Evolutionary conservation across 2,329 filamentous ascomycete species (phyloP).

Genomic region (Claviceps spartinae): DNA sequence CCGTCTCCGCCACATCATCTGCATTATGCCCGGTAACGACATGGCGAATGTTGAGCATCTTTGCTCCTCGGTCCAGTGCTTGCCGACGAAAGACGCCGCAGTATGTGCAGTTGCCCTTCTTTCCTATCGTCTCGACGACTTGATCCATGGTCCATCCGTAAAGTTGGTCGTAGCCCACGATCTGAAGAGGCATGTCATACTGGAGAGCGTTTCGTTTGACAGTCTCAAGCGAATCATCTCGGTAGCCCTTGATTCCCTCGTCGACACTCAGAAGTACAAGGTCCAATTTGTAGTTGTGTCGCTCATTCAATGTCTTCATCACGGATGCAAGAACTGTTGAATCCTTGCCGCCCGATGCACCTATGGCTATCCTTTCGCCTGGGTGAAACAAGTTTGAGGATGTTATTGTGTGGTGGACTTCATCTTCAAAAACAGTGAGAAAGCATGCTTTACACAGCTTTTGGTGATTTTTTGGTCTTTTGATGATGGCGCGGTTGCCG

Average conservation of each 20-base stretch:
- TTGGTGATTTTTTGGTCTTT: constrained; percentile 86
- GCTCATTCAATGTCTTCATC: constrained; percentile 84
- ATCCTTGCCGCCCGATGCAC: constrained; percentile 93
- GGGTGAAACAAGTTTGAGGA: constrained; percentile 66
- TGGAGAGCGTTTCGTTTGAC: constrained; percentile 88
- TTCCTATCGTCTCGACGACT: constrained; percentile 88
- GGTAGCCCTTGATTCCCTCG: constrained; percentile 92
- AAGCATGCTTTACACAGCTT: constrained; percentile 90
- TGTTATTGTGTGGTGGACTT: constrained; percentile 85
- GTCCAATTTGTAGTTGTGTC: constrained; percentile 74
- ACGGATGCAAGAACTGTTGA: constrained; percentile 92
- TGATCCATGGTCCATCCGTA: constrained; percentile 99
- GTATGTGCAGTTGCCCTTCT: constrained; percentile 98
- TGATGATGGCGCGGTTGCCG: constrained; percentile 68
- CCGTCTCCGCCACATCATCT: constrained; percentile 92
- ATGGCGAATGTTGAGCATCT: constrained; percentile 74
- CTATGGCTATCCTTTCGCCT: constrained; percentile 84
- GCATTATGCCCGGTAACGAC: constrained; percentile 97
- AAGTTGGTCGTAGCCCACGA: constrained; percentile 83
- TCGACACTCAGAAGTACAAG: constrained; percentile 84
- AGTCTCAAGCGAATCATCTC: constrained; percentile 90
- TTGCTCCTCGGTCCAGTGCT: constrained; percentile 83
- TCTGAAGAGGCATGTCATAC: constrained; percentile 82
- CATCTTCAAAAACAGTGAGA: constrained; percentile 73
- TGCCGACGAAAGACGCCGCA: constrained; percentile 93